A percentile compares a stretch with the other conserved stretches of the same genome.
phyloP scores from a whole-genome alignment of 345 rosid genomes.

The Draba incana region DNA sequence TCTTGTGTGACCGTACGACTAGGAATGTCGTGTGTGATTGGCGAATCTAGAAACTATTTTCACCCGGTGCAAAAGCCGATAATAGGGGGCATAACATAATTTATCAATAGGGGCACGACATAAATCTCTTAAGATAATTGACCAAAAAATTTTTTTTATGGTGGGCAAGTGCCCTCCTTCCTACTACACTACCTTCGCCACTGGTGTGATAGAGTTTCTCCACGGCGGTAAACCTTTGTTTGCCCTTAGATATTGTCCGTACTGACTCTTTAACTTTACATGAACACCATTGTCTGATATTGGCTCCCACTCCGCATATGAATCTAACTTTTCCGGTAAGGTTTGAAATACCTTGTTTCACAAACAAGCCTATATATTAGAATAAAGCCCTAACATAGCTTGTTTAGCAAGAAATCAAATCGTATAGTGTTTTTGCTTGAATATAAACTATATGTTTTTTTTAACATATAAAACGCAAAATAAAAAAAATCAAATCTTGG shows the following conservation, averaged over 20 bases:
- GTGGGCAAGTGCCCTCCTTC: no score
- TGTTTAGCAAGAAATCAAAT: conserved; percentile 3
- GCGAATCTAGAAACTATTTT: no score
- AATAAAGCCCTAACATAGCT: background rate
- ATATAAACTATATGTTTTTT: no score
- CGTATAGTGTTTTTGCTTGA: no score
- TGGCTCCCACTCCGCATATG: conserved; percentile 75
- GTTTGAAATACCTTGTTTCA: conserved; percentile 38
- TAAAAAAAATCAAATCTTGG: background rate
- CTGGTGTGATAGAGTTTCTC: conserved; percentile 77
- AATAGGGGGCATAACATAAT: no score
- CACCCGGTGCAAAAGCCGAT: no score
- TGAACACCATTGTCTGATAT: conserved; percentile 55
- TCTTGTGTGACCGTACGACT: conserved; percentile 56
- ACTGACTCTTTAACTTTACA: conserved; percentile 56
- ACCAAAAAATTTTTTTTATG: no score
- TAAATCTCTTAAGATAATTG: no score
- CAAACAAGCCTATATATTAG: background rate
- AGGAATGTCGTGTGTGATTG: conserved; percentile 68
- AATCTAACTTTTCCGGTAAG: conserved; percentile 48
- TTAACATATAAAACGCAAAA: no score
- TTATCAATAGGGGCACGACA: no score
- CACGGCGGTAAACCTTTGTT: conserved; percentile 74
- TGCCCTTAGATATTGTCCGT: conserved; percentile 64
- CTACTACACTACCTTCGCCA: no score